These are phyloP conservation scores for Fusarium pininemorale DNA, from an alignment of 2,329 filamentous ascomycete species.

Conservation along the genomic window DNA sequence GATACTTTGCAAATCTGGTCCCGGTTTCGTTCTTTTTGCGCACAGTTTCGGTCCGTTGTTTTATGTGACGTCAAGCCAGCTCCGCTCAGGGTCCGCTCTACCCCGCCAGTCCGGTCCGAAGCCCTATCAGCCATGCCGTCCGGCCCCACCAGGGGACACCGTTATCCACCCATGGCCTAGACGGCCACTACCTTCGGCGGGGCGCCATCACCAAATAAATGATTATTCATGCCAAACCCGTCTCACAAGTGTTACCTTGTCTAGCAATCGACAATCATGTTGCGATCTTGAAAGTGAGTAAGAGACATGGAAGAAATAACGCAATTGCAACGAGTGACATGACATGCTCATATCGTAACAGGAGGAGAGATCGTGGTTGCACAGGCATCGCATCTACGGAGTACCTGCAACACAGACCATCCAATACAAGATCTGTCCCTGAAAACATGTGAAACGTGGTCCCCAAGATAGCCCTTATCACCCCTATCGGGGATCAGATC, in stretches of 20 bases:
- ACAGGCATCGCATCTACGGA: neutral
- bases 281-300: constrained; percentile 4
- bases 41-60: constrained; percentile 35
- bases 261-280: constrained; percentile 6
- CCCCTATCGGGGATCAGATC: constrained; percentile 14
- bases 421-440: constrained; percentile 13
- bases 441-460: constrained; percentile 36
- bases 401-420: constrained; percentile 9
- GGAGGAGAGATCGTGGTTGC: neutral
- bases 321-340: neutral
- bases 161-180: neutral
- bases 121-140: constrained; percentile 42
- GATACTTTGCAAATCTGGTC: constrained; percentile 12
- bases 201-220: constrained; percentile 29
- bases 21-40: constrained; percentile 14
- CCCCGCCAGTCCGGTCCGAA: constrained; percentile 34
- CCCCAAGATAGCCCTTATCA: constrained; percentile 24
- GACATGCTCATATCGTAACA: neutral
- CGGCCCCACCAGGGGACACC: constrained; percentile 37
- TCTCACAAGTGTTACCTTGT: constrained; percentile 14
- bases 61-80: constrained; percentile 45
- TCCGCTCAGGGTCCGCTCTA: constrained; percentile 29
- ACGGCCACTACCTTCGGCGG: constrained; percentile 26
- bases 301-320: neutral
- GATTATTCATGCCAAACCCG: constrained; percentile 13